Base-by-base conservation (phyloP, 2,329 filamentous ascomycete genomes). In the Xylaria sp. region DNA sequence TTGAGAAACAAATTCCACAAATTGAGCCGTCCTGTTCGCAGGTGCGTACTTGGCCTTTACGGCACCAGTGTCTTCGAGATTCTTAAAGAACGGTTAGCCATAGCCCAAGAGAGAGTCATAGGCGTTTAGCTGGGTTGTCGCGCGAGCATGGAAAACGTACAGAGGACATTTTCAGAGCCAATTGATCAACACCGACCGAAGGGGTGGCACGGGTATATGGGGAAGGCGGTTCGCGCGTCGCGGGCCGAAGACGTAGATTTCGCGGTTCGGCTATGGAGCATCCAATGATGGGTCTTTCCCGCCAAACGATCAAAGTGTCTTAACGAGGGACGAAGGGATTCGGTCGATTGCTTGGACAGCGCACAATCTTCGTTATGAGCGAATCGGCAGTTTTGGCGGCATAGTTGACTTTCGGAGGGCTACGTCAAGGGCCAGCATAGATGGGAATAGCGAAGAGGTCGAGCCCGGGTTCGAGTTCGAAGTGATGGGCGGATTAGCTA, bases 1-100 rank as follows among this genome's bases (percentile, higher is more conserved):
- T 72, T 97, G 92, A 10, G 94, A 91, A 71, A 97, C 65, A 68
- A 84, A 81, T 60, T 86, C 82, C 56, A 80, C 81, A 61, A 86
- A 72, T 36, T 83, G 81, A 33, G 77, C 60, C 23, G 75, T 60
- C 36, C 74, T 73, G 46, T 70, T 72, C 67, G 76, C 66, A 40
- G 74, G 68, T 56, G 77, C 74, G 56, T 77, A 72, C 51, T 77
- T 76, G 28, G 76, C 74, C 76, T 78, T 78, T 67, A 75, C 44
- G 65, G 73, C 70, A 66, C 75, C 70, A 57, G 69, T 65, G 62
- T 75, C 68, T 69, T 76, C 73, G 36, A 75, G 64, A 56, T 71
- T 75, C 75, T 77, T 40, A 42, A 33, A 33, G 20, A 49, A 60
- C 46, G 71, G 69, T 72, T 72, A 61, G 65, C 59, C 46, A 60